phyloP scores from a whole-genome alignment of 495 filamentous ascomycete species.

The Talaromyces borbonicus region DNA sequence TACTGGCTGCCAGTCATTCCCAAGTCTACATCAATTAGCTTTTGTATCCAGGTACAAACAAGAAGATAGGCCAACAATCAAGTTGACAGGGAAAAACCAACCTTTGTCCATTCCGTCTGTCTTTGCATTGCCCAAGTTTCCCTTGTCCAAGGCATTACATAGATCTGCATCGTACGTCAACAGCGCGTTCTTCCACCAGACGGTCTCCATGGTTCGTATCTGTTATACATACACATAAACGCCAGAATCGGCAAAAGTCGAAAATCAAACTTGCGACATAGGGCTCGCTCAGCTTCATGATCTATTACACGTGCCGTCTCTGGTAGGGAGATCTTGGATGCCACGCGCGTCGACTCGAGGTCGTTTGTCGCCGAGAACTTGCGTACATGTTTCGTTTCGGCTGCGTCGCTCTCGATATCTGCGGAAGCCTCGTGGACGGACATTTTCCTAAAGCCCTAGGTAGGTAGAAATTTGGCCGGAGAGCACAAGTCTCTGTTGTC shows the following conservation, averaged over 20 bases:
- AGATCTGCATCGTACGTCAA: slow-evolving; percentile 27
- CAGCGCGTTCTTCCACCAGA: too few relatives aligned
- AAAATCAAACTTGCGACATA: slow-evolving; percentile 55
- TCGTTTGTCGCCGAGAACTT: background rate
- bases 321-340: slow-evolving; percentile 5
- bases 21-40: slow-evolving; percentile 16
- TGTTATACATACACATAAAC: slow-evolving; percentile 54
- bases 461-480: too few relatives aligned
- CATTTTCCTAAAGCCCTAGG: too few relatives aligned
- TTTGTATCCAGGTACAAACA: background rate
- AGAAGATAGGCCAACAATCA: background rate
- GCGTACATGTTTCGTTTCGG: background rate
- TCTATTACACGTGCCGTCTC: slow-evolving; percentile 31
- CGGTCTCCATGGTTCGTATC: too few relatives aligned
- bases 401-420: slow-evolving; percentile 1
- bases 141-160: slow-evolving; percentile 58
- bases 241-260: slow-evolving; percentile 54
- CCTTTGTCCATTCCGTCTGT: slow-evolving; percentile 47
- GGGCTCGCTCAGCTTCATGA: slow-evolving; percentile 46
- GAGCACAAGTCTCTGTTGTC: too few relatives aligned
- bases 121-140: slow-evolving; percentile 61
- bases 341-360: background rate
- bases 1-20: slow-evolving; percentile 42
- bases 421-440: background rate
- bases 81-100: slow-evolving; percentile 9